Percentiles rank a stretch among this genome's conserved stretches.
Evolutionary conservation across 1,139 yeast genomes (phyloP).

Genomic region (Debaryomyces singareniensis): DNA sequence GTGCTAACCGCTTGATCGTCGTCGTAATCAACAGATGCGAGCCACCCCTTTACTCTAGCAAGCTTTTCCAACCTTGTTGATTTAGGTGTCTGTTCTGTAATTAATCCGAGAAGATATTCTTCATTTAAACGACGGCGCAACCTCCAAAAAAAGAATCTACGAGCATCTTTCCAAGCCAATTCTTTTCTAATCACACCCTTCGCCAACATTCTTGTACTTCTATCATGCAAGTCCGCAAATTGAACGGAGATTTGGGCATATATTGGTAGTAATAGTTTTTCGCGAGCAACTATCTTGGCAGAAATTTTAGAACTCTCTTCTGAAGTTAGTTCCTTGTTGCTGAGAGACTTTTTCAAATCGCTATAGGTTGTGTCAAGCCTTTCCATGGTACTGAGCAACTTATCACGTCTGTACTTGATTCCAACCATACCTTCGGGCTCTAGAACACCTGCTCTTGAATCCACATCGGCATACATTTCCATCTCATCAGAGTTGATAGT

Average conservation of each 20-base stretch:
- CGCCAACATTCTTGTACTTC: constrained; percentile 95
- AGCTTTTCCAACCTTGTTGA: constrained; percentile 74
- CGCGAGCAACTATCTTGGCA: constrained; percentile 69
- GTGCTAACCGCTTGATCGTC: constrained; percentile 75
- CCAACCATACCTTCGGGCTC: constrained; percentile 99
- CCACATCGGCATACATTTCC: constrained; percentile 98
- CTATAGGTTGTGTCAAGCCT: constrained; percentile 78
- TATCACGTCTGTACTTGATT: constrained; percentile 92
- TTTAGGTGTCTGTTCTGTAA: constrained; percentile 56
- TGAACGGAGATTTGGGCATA: constrained; percentile 91
- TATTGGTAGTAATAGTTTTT: constrained; percentile 72
- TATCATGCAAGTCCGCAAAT: constrained; percentile 95
- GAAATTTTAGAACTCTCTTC: constrained; percentile 66
- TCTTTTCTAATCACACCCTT: constrained; percentile 87
- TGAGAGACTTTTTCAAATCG: constrained; percentile 54
- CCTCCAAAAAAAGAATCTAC: constrained; percentile 99
- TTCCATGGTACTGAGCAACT: constrained; percentile 80
- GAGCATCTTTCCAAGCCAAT: constrained; percentile 77
- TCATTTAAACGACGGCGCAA: constrained; percentile 93
- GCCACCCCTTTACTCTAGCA: constrained; percentile 86
- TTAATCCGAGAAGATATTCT: constrained; percentile 75
- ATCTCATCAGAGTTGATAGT: constrained; percentile 93
- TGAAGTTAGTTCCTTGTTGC: constrained; percentile 43
- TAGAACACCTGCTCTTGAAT: constrained; percentile 96
- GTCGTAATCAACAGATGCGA: constrained; percentile 64